phyloP scores from a whole-genome alignment of 208 protist species.

The Angomonas deanei region DNA sequence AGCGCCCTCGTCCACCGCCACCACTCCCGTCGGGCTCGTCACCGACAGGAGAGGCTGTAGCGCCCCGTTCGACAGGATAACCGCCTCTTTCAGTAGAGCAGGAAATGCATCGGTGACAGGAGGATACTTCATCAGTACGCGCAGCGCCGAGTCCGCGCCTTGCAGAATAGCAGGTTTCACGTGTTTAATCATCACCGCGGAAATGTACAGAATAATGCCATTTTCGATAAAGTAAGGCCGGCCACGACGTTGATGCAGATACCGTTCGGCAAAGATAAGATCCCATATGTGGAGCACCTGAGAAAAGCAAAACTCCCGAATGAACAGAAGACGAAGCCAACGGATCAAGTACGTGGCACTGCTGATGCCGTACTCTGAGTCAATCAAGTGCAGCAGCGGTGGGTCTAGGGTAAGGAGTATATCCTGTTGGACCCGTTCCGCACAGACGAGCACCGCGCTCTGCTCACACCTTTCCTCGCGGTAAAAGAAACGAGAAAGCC shows the following conservation, averaged over 20 bases:
- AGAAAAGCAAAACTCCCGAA: slow-evolving; percentile 76
- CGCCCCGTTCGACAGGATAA: background rate
- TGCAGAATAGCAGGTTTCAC: slow-evolving; percentile 29
- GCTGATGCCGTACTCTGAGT: slow-evolving; percentile 63
- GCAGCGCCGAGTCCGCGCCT: slow-evolving; percentile 37
- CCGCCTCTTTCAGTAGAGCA: background rate
- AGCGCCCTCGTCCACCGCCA: slow-evolving; percentile 11
- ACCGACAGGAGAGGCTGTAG: background rate
- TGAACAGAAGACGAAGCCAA: slow-evolving; percentile 86
- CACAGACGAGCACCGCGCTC: slow-evolving; percentile 36
- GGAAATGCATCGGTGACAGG: slow-evolving; percentile 43
- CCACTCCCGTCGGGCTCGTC: too few species aligned
- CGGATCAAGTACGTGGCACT: slow-evolving; percentile 76
- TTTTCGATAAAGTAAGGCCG: slow-evolving; percentile 24
- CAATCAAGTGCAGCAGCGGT: slow-evolving; percentile 48
- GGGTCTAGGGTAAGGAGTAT: slow-evolving; percentile 52
- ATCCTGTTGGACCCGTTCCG: slow-evolving; percentile 44
- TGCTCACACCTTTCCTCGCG: slow-evolving; percentile 3
- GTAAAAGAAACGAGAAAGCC: slow-evolving; percentile 51
- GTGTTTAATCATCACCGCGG: slow-evolving; percentile 52
- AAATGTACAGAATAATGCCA: slow-evolving; percentile 48
- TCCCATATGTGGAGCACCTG: slow-evolving; percentile 72
- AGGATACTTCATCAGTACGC: slow-evolving; percentile 80
- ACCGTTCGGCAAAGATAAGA: slow-evolving; percentile 63
- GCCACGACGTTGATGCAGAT: slow-evolving; percentile 5